Evolutionary conservation across 2,329 filamentous ascomycete species (phyloP).

Genomic region (Penicillium sp.): DNA sequence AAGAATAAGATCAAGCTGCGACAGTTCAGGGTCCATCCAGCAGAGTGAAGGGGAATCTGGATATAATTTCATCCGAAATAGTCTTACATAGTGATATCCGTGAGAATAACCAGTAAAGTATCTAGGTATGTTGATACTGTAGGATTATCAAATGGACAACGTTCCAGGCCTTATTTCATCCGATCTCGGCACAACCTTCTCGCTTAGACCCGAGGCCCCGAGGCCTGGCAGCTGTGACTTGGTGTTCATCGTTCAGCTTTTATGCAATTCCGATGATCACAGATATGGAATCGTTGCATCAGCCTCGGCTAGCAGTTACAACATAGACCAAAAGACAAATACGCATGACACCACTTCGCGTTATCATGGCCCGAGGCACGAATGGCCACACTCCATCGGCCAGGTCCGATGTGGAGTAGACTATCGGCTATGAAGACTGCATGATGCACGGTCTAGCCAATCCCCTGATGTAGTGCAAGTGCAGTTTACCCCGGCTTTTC

Average conservation of each 20-base stretch:
- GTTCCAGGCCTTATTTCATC: neutral
- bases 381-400: neutral
- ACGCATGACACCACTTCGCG: neutral
- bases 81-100: neutral
- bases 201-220: no score
- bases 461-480: neutral
- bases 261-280: neutral
- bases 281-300: no score
- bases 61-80: neutral
- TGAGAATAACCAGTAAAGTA: no score
- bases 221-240: no score
- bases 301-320: neutral
- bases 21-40: neutral
- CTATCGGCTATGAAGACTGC: neutral
- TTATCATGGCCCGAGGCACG: neutral
- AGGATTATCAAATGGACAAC: neutral
- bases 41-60: no score
- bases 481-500: neutral
- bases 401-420: constrained; percentile 2
- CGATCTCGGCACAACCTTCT: no score
- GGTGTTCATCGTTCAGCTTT: neutral
- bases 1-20: neutral
- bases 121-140: neutral
- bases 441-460: neutral
- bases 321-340: neutral